Evolutionary conservation across 805 yeast species (phyloP).

Genomic region (Cyberlindnera bimundalis): DNA sequence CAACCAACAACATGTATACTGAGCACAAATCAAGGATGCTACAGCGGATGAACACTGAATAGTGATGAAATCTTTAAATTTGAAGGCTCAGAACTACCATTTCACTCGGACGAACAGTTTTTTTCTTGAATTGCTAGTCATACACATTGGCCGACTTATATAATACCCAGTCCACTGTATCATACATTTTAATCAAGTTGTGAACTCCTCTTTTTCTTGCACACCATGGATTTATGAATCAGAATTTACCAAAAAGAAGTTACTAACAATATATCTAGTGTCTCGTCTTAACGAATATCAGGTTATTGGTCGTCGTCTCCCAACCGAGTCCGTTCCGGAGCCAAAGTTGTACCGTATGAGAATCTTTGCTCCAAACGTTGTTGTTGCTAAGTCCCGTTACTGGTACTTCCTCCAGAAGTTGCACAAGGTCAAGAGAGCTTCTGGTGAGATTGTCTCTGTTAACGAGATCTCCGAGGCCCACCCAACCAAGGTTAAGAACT

Average conservation of each 20-base stretch:
- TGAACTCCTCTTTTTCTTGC: no score
- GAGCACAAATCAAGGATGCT: no score
- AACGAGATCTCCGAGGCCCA: slow-evolving; percentile 88
- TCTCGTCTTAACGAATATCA: slow-evolving; percentile 98
- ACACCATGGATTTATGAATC: background rate
- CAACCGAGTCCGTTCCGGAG: slow-evolving; percentile 98
- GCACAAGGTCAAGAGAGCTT: slow-evolving; percentile 99
- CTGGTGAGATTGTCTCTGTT: slow-evolving; percentile 97
- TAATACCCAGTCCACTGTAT: no score
- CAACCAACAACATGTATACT: no score
- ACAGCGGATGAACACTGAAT: no score
- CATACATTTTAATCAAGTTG: no score
- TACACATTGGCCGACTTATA: no score
- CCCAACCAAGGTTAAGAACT: slow-evolving; percentile 99
- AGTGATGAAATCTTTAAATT: no score
- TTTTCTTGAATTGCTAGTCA: no score
- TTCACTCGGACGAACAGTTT: no score
- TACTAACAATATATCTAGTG: slow-evolving; percentile 43
- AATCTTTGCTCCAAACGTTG: slow-evolving; percentile 98
- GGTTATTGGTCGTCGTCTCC: slow-evolving; percentile 99
- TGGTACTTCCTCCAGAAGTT: slow-evolving; percentile 99
- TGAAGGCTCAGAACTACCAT: no score
- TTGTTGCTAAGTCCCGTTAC: slow-evolving; percentile 99
- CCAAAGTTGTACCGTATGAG: slow-evolving; percentile 99
- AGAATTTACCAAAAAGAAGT: background rate